Conservation (phyloP, 2,329 filamentous ascomycete genomes). For the Phyllosticta capitalensis region DNA sequence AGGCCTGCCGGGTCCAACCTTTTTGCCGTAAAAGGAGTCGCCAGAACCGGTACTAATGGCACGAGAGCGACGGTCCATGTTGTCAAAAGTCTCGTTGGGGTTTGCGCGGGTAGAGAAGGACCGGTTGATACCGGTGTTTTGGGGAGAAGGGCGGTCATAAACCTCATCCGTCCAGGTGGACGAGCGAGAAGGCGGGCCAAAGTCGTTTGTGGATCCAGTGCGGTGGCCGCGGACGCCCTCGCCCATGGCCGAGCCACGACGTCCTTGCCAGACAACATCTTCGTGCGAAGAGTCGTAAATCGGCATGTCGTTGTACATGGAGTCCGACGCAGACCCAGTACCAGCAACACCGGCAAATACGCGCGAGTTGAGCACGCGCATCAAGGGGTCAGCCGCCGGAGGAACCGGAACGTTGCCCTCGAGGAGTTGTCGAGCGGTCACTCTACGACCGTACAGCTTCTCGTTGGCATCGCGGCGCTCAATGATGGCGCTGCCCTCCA, state of each 20-base stretch:
- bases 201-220: constrained; percentile 33
- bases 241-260: constrained; percentile 59
- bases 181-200: constrained; percentile 50
- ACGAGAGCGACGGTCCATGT: constrained; percentile 25
- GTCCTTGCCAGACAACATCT: constrained; percentile 74
- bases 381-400: constrained; percentile 71
- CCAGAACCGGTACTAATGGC: constrained; percentile 27
- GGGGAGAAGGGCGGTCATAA: constrained; percentile 50
- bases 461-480: constrained; percentile 95
- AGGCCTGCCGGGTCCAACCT: constrained; percentile 60
- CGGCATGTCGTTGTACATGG: constrained; percentile 89
- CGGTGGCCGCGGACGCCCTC: constrained; percentile 51
- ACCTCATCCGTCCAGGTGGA: constrained; percentile 68
- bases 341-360: constrained; percentile 62
- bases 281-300: constrained; percentile 79
- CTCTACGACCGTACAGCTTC: constrained; percentile 79
- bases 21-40: constrained; percentile 44
- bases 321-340: constrained; percentile 41
- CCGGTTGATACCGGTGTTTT: constrained; percentile 26
- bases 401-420: constrained; percentile 69
- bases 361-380: constrained; percentile 75
- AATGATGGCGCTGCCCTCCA: constrained; percentile 88
- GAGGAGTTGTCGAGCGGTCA: constrained; percentile 74
- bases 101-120: constrained; percentile 44
- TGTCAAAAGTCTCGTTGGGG: constrained; percentile 42